These are phyloP conservation scores for Boletus subcaerulescens DNA, from an alignment of 768 basidiomycete genomes.

Conservation along the genomic window DNA sequence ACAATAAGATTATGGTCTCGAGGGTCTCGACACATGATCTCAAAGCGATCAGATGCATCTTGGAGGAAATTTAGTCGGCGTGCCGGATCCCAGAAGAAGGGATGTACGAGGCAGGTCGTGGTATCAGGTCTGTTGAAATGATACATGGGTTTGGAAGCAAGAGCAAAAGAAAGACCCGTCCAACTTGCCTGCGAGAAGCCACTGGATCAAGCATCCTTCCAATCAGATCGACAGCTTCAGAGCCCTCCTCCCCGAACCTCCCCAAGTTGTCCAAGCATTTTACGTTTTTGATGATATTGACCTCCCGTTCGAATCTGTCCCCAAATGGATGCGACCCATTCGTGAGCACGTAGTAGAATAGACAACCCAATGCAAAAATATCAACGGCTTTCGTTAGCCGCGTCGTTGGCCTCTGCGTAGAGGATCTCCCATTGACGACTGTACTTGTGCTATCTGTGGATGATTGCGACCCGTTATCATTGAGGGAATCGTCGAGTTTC, in stretches of 20 bases:
- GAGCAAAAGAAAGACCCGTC: background rate
- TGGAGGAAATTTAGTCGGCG: conserved; percentile 91
- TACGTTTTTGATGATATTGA: conserved; percentile 84
- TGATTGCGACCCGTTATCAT: conserved; percentile 62
- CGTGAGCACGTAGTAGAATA: conserved; percentile 92
- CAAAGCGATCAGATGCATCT: conserved; percentile 96
- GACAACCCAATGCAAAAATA: conserved; percentile 92
- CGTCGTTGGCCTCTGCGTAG: conserved; percentile 38
- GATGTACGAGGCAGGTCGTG: conserved; percentile 82
- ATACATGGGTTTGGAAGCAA: conserved; percentile 2
- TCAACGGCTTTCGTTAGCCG: conserved; percentile 93
- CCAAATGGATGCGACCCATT: conserved; percentile 93
- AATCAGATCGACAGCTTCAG: conserved; percentile 86
- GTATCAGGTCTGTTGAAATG: conserved; percentile 71
- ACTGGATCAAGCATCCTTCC: conserved; percentile 73
- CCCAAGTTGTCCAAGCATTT: conserved; percentile 71
- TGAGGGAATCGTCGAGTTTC: conserved; percentile 73
- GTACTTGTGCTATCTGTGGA: conserved; percentile 65
- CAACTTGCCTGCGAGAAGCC: conserved; percentile 67
- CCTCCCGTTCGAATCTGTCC: conserved; percentile 88
- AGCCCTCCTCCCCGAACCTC: conserved; percentile 87
- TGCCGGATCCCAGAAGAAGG: conserved; percentile 94
- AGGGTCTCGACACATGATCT: conserved; percentile 95
- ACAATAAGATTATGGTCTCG: conserved; percentile 70
- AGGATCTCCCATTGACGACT: conserved; percentile 29